phyloP scores from a whole-genome alignment of 2,329 filamentous ascomycete species.

The Trichoderma cornu-damae region DNA sequence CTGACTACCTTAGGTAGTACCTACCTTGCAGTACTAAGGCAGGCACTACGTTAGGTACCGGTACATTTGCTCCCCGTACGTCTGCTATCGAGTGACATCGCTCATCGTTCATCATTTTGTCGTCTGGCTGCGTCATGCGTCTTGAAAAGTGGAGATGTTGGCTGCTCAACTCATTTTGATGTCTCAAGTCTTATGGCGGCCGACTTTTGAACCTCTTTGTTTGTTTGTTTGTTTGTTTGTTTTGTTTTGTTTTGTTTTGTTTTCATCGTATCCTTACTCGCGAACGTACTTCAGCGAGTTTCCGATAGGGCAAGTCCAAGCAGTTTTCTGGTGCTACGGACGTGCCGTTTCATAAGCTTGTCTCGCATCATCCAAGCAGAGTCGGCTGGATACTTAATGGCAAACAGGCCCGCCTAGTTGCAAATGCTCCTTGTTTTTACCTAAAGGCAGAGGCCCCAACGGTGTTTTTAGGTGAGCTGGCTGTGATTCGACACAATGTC shows the following conservation, averaged over 20 bases:
- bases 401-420: not conserved
- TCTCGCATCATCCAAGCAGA: not conserved
- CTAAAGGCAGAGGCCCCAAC: not conserved
- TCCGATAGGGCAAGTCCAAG: not conserved
- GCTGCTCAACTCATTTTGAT: too few species aligned
- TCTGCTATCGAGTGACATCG: too few species aligned
- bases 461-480: not conserved
- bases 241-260: too few species aligned
- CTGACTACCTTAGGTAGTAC: too few species aligned
- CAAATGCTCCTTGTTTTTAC: not conserved
- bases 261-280: not conserved
- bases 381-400: not conserved
- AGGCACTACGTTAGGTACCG: too few species aligned
- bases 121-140: not conserved
- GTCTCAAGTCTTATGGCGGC: too few species aligned
- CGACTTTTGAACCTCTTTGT: too few species aligned
- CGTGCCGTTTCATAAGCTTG: too few species aligned
- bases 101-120: not conserved
- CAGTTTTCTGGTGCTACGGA: too few species aligned
- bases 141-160: not conserved
- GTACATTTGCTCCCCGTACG: too few species aligned
- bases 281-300: not conserved
- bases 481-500: not conserved
- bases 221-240: too few species aligned
- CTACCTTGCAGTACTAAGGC: too few species aligned